These are phyloP conservation scores for Sphenostylis stenocarpa DNA, from an alignment of 306 rosid genomes.

Conservation along the genomic window DNA sequence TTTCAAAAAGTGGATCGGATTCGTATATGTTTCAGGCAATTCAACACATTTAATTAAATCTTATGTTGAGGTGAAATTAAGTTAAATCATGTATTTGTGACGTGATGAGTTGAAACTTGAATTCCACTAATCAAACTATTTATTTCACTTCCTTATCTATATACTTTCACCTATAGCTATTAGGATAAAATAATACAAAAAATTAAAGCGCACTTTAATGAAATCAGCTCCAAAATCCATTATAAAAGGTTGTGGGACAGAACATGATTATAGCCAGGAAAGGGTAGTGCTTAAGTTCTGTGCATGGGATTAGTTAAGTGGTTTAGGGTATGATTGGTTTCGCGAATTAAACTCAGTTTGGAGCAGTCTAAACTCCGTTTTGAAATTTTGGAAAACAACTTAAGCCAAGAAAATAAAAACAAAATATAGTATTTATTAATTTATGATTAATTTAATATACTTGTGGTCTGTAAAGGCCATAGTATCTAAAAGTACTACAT, in stretches of 20 bases:
- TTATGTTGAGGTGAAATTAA: too few relatives aligned
- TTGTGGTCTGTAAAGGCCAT: conserved; percentile 10
- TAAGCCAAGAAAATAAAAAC: neutral
- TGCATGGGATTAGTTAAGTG: conserved; percentile 23
- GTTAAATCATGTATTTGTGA: too few relatives aligned
- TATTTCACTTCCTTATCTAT: conserved; percentile 7
- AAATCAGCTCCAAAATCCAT: conserved; percentile 29
- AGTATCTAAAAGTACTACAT: conserved; percentile 14
- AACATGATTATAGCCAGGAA: conserved; percentile 46
- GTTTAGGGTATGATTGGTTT: conserved; percentile 18
- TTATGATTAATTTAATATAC: neutral
- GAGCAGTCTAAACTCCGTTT: conserved; percentile 33
- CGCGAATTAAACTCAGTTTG: neutral
- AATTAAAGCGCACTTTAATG: neutral
- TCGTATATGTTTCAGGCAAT: conserved; percentile 1
- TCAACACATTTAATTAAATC: too few relatives aligned
- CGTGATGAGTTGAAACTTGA: neutral
- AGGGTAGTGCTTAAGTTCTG: neutral
- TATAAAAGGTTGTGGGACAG: conserved; percentile 11
- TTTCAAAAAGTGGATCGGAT: conserved; percentile 17
- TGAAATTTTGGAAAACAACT: conserved; percentile 17
- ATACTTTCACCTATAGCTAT: neutral
- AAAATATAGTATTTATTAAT: conserved; percentile 29
- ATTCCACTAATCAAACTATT: conserved; percentile 21
- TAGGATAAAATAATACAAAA: neutral